Evolutionary conservation across 176 grass and related monocot species (phyloP).

Genomic region (Triticum dicoccoides): DNA sequence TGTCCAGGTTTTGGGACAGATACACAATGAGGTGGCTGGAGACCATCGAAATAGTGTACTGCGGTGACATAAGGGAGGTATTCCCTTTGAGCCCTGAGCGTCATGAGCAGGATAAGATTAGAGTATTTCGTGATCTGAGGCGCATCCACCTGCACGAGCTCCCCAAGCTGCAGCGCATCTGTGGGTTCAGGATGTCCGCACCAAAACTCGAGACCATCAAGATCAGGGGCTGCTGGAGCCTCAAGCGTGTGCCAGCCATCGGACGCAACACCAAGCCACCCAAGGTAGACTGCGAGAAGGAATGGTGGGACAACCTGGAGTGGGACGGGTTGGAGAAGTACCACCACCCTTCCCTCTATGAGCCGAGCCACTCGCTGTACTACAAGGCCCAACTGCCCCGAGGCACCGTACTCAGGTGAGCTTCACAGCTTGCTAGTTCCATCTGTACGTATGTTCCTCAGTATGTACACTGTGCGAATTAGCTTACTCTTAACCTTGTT

Average conservation of each 20-base stretch:
- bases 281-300: constrained; percentile 25
- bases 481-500: background rate
- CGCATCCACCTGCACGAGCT: constrained; percentile 8
- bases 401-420: background rate
- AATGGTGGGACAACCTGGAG: constrained; percentile 13
- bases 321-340: background rate
- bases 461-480: background rate
- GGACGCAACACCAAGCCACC: rapidly evolving
- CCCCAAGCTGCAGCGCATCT: background rate
- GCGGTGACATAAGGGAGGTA: background rate
- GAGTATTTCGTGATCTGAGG: background rate
- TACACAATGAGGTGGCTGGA: background rate
- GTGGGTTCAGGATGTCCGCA: background rate
- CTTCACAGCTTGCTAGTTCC: background rate
- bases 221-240: constrained; percentile 30
- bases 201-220: background rate
- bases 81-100: background rate
- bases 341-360: background rate
- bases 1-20: too few relatives aligned
- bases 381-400: background rate
- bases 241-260: background rate
- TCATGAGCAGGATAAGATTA: background rate
- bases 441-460: background rate
- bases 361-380: background rate
- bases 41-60: background rate